phyloP scores from a whole-genome alignment of 352 stramenopile genomes.

The Saprolegnia parasitica region DNA sequence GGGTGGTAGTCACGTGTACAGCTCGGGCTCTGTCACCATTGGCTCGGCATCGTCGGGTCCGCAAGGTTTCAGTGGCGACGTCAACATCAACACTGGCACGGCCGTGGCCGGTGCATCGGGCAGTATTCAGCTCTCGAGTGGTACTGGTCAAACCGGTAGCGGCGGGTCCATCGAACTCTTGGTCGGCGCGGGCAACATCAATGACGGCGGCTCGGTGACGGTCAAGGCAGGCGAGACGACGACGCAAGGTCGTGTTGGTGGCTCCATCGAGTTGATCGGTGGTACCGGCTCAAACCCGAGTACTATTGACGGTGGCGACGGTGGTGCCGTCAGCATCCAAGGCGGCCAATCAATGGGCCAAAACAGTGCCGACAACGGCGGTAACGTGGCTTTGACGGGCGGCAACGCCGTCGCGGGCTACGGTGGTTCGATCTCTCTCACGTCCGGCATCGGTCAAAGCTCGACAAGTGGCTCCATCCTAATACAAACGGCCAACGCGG shows the following conservation, averaged over 20 bases:
- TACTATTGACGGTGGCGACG: slow-evolving; percentile 86
- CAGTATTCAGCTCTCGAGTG: slow-evolving; percentile 32
- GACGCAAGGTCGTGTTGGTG: not conserved
- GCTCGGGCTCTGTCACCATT: slow-evolving; percentile 16
- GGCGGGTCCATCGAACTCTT: slow-evolving; percentile 33
- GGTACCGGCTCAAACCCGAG: slow-evolving; percentile 68
- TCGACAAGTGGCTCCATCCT: slow-evolving; percentile 6
- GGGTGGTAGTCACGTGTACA: not conserved
- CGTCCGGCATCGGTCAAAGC: slow-evolving; percentile 12
- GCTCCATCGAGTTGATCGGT: slow-evolving; percentile 29
- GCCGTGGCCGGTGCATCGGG: slow-evolving; percentile 30
- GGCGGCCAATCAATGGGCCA: slow-evolving; percentile 86
- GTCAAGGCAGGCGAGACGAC: slow-evolving; percentile 29
- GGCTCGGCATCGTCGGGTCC: slow-evolving; percentile 18
- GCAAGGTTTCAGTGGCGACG: slow-evolving; percentile 28
- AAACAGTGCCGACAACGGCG: slow-evolving; percentile 85
- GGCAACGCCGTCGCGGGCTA: slow-evolving; percentile 32
- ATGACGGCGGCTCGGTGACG: slow-evolving; percentile 33
- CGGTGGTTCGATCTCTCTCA: slow-evolving; percentile 35
- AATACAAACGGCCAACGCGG: slow-evolving; percentile 10
- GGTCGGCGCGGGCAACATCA: slow-evolving; percentile 29
- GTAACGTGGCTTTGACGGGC: slow-evolving; percentile 43
- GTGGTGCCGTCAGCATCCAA: slow-evolving; percentile 71
- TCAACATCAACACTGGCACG: not conserved
- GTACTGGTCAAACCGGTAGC: slow-evolving; percentile 25